Evolutionary conservation across 2,329 filamentous ascomycete genomes (phyloP).

Genomic region (Colletotrichum navitas): DNA sequence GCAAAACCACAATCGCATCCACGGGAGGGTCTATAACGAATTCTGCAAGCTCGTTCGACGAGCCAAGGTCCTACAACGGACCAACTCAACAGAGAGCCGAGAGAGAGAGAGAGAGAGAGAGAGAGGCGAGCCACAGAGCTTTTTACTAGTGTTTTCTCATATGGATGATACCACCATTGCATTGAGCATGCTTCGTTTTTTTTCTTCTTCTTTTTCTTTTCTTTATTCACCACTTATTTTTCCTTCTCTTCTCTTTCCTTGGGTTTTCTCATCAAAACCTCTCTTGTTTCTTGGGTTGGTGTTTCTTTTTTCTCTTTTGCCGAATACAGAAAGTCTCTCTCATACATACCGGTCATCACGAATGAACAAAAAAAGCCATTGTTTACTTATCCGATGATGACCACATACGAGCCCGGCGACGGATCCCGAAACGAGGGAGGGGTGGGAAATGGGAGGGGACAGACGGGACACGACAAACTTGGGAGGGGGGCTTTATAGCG

Average conservation of each 20-base stretch:
- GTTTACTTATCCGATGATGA: slow-evolving; percentile 21
- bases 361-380: slow-evolving; percentile 26
- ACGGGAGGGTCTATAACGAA: slow-evolving; percentile 38
- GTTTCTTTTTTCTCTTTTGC: background rate
- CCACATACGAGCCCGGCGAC: slow-evolving; percentile 2
- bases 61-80: slow-evolving; percentile 37
- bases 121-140: slow-evolving; percentile 38
- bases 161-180: slow-evolving; percentile 60
- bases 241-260: slow-evolving; percentile 30
- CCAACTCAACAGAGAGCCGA: slow-evolving; percentile 41
- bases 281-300: slow-evolving; percentile 40
- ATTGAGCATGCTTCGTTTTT: slow-evolving; percentile 52
- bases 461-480: background rate
- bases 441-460: background rate
- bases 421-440: background rate
- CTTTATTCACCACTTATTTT: slow-evolving; percentile 36
- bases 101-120: slow-evolving; percentile 18
- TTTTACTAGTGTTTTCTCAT: slow-evolving; percentile 45
- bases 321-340: slow-evolving; percentile 32
- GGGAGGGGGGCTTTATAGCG: slow-evolving; percentile 9
- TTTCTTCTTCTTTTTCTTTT: slow-evolving; percentile 25
- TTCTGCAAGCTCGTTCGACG: slow-evolving; percentile 38
- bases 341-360: slow-evolving; percentile 41
- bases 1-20: slow-evolving; percentile 40
- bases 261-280: slow-evolving; percentile 39